phyloP scores from a whole-genome alignment of 148 eudicot genomes.

The Cornus controversa region DNA sequence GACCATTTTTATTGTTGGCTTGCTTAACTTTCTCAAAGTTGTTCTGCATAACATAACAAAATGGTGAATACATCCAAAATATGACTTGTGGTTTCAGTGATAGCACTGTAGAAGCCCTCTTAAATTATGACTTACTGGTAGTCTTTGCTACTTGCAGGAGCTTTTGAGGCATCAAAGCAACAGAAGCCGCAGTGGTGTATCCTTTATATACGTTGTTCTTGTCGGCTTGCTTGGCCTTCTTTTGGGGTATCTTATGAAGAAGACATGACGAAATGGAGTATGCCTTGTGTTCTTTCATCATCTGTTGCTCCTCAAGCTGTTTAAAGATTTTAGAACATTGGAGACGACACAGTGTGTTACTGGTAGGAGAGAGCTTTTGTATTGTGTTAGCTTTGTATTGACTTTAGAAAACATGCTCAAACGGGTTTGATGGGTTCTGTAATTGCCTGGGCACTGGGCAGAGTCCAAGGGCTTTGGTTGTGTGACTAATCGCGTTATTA shows the following conservation, averaged over 20 bases:
- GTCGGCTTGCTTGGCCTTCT: conserved; percentile 63
- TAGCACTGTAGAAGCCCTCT: neutral
- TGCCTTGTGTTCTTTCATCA: neutral
- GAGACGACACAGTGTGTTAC: conserved; percentile 14
- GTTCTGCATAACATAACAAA: too few species aligned
- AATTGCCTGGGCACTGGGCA: conserved; percentile 1
- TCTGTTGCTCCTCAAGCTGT: conserved; percentile 11
- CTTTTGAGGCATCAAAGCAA: conserved; percentile 53
- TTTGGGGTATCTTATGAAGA: conserved; percentile 64
- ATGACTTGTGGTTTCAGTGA: neutral
- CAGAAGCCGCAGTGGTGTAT: conserved; percentile 46
- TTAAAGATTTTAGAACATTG: conserved; percentile 6
- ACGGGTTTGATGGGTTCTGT: conserved; percentile 24
- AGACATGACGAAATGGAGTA: conserved; percentile 20
- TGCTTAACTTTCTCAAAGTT: too few species aligned
- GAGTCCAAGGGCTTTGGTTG: conserved; percentile 12
- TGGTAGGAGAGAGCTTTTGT: conserved; percentile 5
- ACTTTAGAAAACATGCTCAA: conserved; percentile 21
- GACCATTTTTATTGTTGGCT: too few species aligned
- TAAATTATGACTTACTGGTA: neutral
- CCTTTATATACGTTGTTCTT: conserved; percentile 50
- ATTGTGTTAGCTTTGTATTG: conserved; percentile 18
- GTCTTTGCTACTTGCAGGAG: conserved; percentile 44
- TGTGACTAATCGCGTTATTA: conserved; percentile 23
- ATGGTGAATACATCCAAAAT: too few species aligned